A percentile compares a stretch with the other conserved stretches of the same genome.
Conservation (phyloP, 2,329 filamentous ascomycete species). For the Aspergillus transmontanensis region DNA sequence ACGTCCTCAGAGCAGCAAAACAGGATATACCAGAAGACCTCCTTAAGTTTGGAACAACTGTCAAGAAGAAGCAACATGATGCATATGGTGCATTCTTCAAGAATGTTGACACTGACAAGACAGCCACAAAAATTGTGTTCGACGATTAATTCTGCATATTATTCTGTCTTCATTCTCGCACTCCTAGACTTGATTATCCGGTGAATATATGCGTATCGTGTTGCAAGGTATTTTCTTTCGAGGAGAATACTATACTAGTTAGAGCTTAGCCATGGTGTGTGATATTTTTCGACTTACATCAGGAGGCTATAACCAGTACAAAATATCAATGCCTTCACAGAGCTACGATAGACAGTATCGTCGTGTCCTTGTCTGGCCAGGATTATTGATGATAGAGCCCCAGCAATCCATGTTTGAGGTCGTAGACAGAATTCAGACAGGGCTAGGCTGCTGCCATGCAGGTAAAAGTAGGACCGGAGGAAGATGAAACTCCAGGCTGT, state of each 20-base stretch:
- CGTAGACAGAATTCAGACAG: constrained; percentile 49
- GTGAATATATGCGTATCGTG: constrained; percentile 26
- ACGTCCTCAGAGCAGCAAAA: constrained; percentile 90
- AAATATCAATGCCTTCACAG: constrained; percentile 52
- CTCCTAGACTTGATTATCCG: constrained; percentile 20
- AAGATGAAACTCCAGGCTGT: constrained; percentile 80
- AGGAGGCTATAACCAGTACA: constrained; percentile 57
- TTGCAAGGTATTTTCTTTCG: constrained; percentile 36
- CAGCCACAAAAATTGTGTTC: constrained; percentile 90
- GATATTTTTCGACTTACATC: constrained; percentile 58
- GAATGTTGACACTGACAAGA: constrained; percentile 79
- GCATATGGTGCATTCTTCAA: constrained; percentile 96
- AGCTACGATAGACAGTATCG: constrained; percentile 25
- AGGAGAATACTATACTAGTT: constrained; percentile 37
- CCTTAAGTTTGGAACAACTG: constrained; percentile 93
- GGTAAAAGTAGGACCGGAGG: constrained; percentile 65
- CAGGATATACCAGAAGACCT: constrained; percentile 88
- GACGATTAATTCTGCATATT: constrained; percentile 52
- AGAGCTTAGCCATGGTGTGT: constrained; percentile 15
- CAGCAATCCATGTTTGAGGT: constrained; percentile 47
- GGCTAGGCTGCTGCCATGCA: constrained; percentile 47
- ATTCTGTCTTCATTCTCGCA: constrained; percentile 24
- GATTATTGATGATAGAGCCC: constrained; percentile 50
- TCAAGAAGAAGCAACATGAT: constrained; percentile 98
- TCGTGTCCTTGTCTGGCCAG: constrained; percentile 25